Conservation (phyloP, 345 rosid genomes). For the Populus pruinosa region DNA sequence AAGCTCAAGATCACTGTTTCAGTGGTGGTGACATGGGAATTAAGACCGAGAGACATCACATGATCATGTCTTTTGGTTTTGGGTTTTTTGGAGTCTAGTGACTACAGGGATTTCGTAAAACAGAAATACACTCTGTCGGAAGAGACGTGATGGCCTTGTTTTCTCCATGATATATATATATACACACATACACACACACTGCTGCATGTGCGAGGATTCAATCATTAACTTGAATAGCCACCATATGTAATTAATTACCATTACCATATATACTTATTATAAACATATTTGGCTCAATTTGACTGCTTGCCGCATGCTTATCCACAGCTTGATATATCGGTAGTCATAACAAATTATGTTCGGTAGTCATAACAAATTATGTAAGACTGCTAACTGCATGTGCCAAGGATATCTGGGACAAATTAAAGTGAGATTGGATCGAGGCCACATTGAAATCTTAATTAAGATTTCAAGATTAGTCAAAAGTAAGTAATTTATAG, state of each 20-base stretch:
- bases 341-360: too few relatives aligned
- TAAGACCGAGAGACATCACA: conserved; percentile 20
- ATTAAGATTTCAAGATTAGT: neutral
- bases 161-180: neutral
- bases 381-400: too few relatives aligned
- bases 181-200: too few relatives aligned
- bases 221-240: neutral
- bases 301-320: too few relatives aligned
- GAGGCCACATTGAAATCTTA: neutral
- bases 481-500: neutral
- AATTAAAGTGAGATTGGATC: neutral
- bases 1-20: neutral
- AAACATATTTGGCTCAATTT: too few relatives aligned
- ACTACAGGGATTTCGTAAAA: neutral
- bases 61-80: conserved; percentile 14
- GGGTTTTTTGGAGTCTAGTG: neutral
- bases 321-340: too few relatives aligned
- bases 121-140: neutral
- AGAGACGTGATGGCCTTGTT: neutral
- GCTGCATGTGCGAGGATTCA: neutral
- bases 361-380: too few relatives aligned
- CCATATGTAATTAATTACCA: neutral
- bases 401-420: neutral
- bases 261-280: too few relatives aligned
- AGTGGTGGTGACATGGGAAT: neutral